phyloP scores from a whole-genome alignment of 352 stramenopile genomes.

The Phytophthora macrochlamydospora region DNA sequence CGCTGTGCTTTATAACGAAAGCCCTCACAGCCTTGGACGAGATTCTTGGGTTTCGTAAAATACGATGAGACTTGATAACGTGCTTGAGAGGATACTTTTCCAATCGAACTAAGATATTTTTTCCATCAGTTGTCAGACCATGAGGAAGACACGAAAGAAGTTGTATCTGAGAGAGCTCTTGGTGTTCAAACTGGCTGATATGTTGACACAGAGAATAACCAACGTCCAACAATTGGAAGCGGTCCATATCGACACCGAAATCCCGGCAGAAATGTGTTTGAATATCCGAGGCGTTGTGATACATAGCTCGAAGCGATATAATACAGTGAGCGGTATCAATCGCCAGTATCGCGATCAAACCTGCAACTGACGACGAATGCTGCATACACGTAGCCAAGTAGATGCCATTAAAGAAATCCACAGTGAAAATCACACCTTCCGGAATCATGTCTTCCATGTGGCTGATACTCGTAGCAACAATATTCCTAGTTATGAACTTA shows the following conservation, averaged over 20 bases:
- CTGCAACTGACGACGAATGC: neutral
- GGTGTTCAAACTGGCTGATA: conserved; percentile 14
- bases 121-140: conserved; percentile 8
- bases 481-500: conserved; percentile 26
- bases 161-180: conserved; percentile 15
- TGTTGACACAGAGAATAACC: conserved; percentile 16
- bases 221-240: conserved; percentile 2
- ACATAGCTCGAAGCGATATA: conserved; percentile 3
- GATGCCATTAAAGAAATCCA: conserved; percentile 51
- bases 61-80: conserved; percentile 7
- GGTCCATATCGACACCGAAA: neutral
- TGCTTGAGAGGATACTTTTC: conserved; percentile 19
- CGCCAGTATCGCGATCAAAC: neutral
- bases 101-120: conserved; percentile 6
- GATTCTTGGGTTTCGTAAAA: neutral
- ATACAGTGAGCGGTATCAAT: conserved; percentile 8
- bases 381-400: conserved; percentile 36
- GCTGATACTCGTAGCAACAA: conserved; percentile 20
- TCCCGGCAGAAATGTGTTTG: conserved; percentile 9
- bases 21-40: neutral
- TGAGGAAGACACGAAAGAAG: conserved; percentile 22
- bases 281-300: conserved; percentile 6
- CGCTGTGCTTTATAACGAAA: neutral
- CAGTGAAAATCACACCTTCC: conserved; percentile 48
- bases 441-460: conserved; percentile 37